Percentiles rank a stretch among this genome's conserved stretches.
Conservation (phyloP, 2,329 filamentous ascomycete genomes). For the Hypoxylon sp. region DNA sequence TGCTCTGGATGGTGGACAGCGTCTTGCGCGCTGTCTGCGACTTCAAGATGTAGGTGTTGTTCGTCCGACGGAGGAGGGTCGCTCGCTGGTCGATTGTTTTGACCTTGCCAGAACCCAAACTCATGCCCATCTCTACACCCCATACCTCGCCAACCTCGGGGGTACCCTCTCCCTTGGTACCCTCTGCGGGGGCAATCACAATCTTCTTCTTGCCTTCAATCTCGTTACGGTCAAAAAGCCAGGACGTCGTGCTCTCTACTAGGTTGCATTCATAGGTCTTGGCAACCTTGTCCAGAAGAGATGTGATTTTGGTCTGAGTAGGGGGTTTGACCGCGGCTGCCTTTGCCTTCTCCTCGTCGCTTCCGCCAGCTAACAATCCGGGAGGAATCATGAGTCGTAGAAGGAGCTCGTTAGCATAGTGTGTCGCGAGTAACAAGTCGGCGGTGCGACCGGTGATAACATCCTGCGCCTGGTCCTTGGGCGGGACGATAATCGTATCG, state of each 20-base stretch:
- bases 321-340: slow-evolving; percentile 85
- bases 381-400: slow-evolving; percentile 91
- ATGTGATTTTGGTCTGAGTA: slow-evolving; percentile 88
- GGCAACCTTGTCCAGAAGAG: slow-evolving; percentile 89
- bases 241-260: slow-evolving; percentile 98
- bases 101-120: slow-evolving; percentile 91
- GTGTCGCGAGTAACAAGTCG: slow-evolving; percentile 88
- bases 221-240: slow-evolving; percentile 96
- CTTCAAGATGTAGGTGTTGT: slow-evolving; percentile 93
- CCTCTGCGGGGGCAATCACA: slow-evolving; percentile 87
- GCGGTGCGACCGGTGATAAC: slow-evolving; percentile 82
- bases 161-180: slow-evolving; percentile 89
- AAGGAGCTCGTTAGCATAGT: slow-evolving; percentile 97
- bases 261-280: slow-evolving; percentile 92
- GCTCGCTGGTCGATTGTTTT: slow-evolving; percentile 90
- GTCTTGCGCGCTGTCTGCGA: slow-evolving; percentile 93
- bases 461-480: slow-evolving; percentile 72
- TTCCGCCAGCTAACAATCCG: slow-evolving; percentile 84
- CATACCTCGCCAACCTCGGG: slow-evolving; percentile 94
- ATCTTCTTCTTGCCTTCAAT: slow-evolving; percentile 99
- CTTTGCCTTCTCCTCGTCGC: slow-evolving; percentile 96
- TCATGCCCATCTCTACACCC: slow-evolving; percentile 97
- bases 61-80: slow-evolving; percentile 93
- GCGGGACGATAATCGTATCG: slow-evolving; percentile 84
- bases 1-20: slow-evolving; percentile 94